phyloP scores from a whole-genome alignment of 192 early-diverging fungal species.

The Lobosporangium transversale region DNA sequence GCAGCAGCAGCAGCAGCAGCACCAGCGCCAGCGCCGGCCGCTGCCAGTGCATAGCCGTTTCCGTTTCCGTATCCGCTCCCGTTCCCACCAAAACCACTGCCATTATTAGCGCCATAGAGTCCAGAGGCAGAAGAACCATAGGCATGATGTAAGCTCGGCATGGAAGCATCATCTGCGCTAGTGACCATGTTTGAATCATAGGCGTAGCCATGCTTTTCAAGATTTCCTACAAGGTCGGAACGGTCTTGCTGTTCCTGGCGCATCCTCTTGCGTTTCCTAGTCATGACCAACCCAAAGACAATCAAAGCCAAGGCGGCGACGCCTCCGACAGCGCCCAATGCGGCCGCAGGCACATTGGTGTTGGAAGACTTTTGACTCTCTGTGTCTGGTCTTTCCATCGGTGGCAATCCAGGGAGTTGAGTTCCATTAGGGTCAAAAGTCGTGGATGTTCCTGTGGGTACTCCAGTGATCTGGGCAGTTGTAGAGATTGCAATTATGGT shows the following conservation, averaged over 20 bases:
- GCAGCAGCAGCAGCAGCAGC: conserved; percentile 2
- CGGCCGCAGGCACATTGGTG: conserved; percentile 22
- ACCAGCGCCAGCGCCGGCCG: background rate
- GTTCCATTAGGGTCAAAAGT: background rate
- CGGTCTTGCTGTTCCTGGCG: conserved; percentile 15
- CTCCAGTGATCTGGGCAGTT: background rate
- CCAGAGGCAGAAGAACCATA: background rate
- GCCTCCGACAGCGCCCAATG: conserved; percentile 25
- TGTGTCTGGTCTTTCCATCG: background rate
- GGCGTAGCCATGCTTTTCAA: conserved; percentile 21
- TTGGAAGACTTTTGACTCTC: background rate
- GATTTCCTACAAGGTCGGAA: background rate
- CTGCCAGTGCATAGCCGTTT: background rate
- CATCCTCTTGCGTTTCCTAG: conserved; percentile 9
- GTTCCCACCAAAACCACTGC: no score
- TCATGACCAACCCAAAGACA: conserved; percentile 48
- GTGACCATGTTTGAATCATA: background rate
- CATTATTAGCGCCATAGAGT: background rate
- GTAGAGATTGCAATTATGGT: conserved; percentile 19
- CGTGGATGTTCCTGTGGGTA: background rate
- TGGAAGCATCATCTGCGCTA: conserved; percentile 3
- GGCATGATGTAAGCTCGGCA: conserved; percentile 1
- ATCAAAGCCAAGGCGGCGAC: conserved; percentile 39
- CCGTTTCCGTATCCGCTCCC: background rate
- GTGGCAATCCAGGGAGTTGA: conserved; percentile 20